Conservation (phyloP, 345 rosid species). For the Linum trigynum region DNA sequence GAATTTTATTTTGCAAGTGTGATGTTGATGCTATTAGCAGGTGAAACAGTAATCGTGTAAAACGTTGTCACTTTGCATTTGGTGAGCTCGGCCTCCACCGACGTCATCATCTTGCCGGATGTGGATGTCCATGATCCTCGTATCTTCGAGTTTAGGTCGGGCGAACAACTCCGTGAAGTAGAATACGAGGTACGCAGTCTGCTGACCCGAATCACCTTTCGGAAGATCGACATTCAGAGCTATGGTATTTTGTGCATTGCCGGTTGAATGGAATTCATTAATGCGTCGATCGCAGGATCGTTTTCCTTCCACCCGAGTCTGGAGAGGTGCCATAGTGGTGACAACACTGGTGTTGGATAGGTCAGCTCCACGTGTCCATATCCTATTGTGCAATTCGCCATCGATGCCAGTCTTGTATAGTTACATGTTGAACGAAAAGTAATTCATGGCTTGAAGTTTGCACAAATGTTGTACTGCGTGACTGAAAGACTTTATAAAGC, state of each 20-base stretch:
- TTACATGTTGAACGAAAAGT: neutral
- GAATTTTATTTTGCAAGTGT: neutral
- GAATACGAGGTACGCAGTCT: constrained; percentile 14
- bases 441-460: no score
- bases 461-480: no score
- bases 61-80: neutral
- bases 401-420: neutral
- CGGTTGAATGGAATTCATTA: constrained; percentile 4
- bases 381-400: constrained; percentile 10
- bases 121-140: constrained; percentile 13
- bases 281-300: constrained; percentile 7
- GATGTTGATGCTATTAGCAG: neutral
- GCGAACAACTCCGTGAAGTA: constrained; percentile 4
- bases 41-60: neutral
- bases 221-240: constrained; percentile 9
- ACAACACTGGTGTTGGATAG: constrained; percentile 3
- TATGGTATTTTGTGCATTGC: neutral
- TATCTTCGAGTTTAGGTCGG: constrained; percentile 1
- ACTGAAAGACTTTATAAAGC: no score
- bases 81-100: neutral
- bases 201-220: neutral
- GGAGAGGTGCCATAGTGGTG: neutral
- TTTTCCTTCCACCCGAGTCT: constrained; percentile 2
- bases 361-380: constrained; percentile 14
- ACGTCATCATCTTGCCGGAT: constrained; percentile 6